These are phyloP conservation scores for Beauveria rudraprayagi DNA, from an alignment of 2,329 filamentous ascomycete species.

Conservation along the genomic window DNA sequence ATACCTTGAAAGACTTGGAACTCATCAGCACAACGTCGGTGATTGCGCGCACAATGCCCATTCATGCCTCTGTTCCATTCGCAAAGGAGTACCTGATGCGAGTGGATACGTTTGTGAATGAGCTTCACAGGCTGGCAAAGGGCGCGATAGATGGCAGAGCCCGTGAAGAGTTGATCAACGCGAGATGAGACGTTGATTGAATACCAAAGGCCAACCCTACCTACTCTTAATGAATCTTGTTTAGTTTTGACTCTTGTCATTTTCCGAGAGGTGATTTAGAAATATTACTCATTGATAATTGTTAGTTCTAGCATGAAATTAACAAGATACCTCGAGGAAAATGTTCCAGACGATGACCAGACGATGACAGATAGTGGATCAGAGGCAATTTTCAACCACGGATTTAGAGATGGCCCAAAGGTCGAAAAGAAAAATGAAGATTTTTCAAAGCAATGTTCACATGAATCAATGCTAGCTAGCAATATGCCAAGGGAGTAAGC, in stretches of 20 bases:
- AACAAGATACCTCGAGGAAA: no score
- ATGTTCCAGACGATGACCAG: no score
- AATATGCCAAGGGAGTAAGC: no score
- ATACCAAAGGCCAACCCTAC: background rate
- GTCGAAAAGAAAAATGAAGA: no score
- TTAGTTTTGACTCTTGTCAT: background rate
- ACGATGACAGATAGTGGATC: no score
- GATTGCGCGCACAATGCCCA: constrained; percentile 34
- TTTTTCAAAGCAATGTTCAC: no score
- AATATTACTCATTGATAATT: background rate
- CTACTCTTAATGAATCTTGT: background rate
- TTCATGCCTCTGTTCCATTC: constrained; percentile 19
- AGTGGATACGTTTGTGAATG: constrained; percentile 35
- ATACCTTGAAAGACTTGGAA: constrained; percentile 36
- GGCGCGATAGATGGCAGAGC: constrained; percentile 27
- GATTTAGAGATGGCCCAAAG: no score
- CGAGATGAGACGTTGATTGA: background rate
- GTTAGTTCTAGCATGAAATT: no score
- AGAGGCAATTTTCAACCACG: no score
- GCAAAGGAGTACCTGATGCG: constrained; percentile 33
- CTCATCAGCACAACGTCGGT: constrained; percentile 34
- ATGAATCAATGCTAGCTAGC: no score
- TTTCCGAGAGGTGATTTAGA: background rate
- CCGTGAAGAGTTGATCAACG: background rate
- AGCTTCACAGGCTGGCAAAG: constrained; percentile 34